Conservation (phyloP, 192 early-diverging fungal genomes). For the Backusella sp. region DNA sequence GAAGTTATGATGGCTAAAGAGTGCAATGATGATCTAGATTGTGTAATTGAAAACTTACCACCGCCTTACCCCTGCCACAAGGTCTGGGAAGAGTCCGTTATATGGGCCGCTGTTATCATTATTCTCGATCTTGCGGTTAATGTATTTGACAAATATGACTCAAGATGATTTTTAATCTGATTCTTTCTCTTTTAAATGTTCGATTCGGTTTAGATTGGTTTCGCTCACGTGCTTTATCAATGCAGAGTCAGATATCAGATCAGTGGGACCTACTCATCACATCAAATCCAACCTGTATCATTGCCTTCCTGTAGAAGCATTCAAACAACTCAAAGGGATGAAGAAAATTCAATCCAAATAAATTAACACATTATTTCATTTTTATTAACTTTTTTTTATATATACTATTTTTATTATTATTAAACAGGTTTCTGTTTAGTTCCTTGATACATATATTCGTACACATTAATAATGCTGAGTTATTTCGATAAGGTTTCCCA, state of each 20-base stretch:
- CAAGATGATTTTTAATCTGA: not conserved
- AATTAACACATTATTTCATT: not conserved
- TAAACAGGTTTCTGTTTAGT: not conserved
- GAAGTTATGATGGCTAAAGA: not conserved
- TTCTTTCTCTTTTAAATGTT: not conserved
- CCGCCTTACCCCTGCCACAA: not conserved
- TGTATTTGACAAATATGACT: not conserved
- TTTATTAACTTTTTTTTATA: not conserved
- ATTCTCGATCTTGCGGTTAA: constrained; percentile 1
- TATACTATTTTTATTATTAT: not conserved
- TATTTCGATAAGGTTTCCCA: constrained; percentile 12
- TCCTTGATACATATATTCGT: not conserved
- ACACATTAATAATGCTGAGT: not conserved
- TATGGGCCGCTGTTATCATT: constrained; percentile 2
- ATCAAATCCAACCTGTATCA: not conserved
- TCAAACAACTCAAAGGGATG: not conserved
- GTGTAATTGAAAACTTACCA: not conserved
- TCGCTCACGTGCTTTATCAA: not conserved
- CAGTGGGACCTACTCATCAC: not conserved
- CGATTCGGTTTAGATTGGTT: not conserved
- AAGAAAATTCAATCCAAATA: not conserved
- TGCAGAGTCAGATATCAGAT: not conserved
- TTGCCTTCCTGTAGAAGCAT: not conserved
- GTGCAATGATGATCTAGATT: not conserved
- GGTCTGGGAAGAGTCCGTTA: not conserved